Evolutionary conservation across 192 early-diverging fungal species (phyloP).

Genomic region (Chytriomyces confervae): DNA sequence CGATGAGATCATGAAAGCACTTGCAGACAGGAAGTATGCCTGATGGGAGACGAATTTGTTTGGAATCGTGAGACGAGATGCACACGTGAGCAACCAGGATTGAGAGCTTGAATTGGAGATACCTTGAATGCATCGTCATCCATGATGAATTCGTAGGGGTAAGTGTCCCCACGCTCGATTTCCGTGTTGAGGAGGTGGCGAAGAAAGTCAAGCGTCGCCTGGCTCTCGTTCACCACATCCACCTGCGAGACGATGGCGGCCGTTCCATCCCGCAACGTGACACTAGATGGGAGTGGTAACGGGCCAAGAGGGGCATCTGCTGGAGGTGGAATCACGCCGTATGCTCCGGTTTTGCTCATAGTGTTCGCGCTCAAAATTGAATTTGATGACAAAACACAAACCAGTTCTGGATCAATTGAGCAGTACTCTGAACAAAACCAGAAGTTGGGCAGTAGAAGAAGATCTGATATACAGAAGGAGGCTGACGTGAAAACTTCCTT

Average conservation of each 20-base stretch:
- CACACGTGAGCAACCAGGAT: slow-evolving; percentile 32
- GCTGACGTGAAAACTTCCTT: too few species aligned
- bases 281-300: slow-evolving; percentile 38
- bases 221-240: too few species aligned
- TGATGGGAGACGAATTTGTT: not conserved
- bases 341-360: slow-evolving; percentile 10
- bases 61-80: slow-evolving; percentile 44
- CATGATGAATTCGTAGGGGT: slow-evolving; percentile 68
- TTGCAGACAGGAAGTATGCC: slow-evolving; percentile 47
- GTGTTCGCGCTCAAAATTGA: not conserved
- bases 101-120: not conserved
- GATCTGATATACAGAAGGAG: too few species aligned
- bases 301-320: not conserved
- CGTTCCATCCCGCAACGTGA: slow-evolving; percentile 41
- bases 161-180: slow-evolving; percentile 71
- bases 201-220: slow-evolving; percentile 40
- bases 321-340: slow-evolving; percentile 27
- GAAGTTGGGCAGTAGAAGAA: too few species aligned
- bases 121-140: slow-evolving; percentile 50
- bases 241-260: slow-evolving; percentile 2
- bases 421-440: too few species aligned
- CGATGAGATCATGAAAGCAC: slow-evolving; percentile 45
- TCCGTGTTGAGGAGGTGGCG: slow-evolving; percentile 66
- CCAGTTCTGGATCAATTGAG: too few species aligned
- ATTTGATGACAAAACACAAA: not conserved